Evolutionary conservation across 1,284 basidiomycete species (phyloP).

Genomic region (Ceratobasidium sp.): DNA sequence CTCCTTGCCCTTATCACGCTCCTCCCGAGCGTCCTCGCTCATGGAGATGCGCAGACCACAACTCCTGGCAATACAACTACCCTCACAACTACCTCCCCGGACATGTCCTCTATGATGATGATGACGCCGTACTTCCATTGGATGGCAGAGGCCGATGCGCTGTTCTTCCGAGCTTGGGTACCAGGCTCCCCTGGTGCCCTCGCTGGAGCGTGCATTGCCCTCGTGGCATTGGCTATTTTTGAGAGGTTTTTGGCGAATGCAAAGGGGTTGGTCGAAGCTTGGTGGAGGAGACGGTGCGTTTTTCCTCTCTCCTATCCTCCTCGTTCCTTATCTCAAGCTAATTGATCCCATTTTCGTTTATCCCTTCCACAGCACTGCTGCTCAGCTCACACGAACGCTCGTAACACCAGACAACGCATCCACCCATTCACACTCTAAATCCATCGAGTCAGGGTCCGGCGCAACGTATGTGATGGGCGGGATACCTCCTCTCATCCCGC

Average conservation of each 20-base stretch:
- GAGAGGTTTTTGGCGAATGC: slow-evolving; percentile 59
- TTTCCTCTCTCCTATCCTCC: neutral
- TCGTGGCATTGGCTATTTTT: slow-evolving; percentile 74
- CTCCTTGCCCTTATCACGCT: slow-evolving; percentile 12
- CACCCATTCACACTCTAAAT: slow-evolving; percentile 40
- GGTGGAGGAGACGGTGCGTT: slow-evolving; percentile 48
- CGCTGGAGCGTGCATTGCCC: slow-evolving; percentile 77
- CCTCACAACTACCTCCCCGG: neutral
- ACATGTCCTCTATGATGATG: slow-evolving; percentile 44
- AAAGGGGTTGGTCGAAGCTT: slow-evolving; percentile 46
- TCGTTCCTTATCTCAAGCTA: neutral
- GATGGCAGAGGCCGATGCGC: slow-evolving; percentile 65
- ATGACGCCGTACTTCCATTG: slow-evolving; percentile 80
- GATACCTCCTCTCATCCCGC: slow-evolving; percentile 54
- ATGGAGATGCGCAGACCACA: neutral
- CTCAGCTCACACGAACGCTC: slow-evolving; percentile 6
- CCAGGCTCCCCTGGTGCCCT: slow-evolving; percentile 77
- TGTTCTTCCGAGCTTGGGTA: slow-evolving; percentile 77
- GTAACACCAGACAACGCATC: slow-evolving; percentile 39
- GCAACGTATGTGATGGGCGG: neutral
- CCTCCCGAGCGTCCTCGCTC: slow-evolving; percentile 16
- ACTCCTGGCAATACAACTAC: neutral
- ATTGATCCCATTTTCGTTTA: neutral
- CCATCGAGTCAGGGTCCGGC: slow-evolving; percentile 21
- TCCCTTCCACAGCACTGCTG: slow-evolving; percentile 1